Percentiles rank a stretch among this genome's conserved stretches.
Conservation (phyloP, 2,329 filamentous ascomycete species). For the Alternaria solani region DNA sequence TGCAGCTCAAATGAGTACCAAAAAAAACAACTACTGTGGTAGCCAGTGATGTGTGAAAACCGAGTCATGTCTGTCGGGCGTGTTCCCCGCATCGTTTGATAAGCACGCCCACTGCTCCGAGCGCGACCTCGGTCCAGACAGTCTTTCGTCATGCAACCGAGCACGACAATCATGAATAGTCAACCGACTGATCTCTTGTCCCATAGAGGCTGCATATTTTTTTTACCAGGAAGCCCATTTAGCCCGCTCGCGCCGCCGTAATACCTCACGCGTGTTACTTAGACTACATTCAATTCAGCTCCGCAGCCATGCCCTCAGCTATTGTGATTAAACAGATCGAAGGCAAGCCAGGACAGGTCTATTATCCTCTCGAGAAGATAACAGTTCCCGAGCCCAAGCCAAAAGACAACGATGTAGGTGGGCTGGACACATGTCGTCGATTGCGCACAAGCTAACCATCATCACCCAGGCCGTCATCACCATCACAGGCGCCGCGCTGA, state of each 20-base stretch:
- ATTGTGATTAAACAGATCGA: conserved; percentile 74
- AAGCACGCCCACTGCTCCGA: background rate
- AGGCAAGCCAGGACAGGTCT: conserved; percentile 87
- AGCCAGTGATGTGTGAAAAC: background rate
- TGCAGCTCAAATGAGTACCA: background rate
- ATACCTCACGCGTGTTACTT: background rate
- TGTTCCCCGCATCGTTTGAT: conserved; percentile 19
- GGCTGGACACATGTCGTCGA: background rate
- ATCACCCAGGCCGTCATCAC: conserved; percentile 74
- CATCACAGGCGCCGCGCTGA: conserved; percentile 81
- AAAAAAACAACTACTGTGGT: no score
- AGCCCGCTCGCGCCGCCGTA: background rate
- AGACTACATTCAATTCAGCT: background rate
- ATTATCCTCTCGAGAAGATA: conserved; percentile 68
- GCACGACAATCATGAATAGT: conserved; percentile 12
- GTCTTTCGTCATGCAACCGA: conserved; percentile 21
- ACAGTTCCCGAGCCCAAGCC: conserved; percentile 39
- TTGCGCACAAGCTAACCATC: conserved; percentile 29
- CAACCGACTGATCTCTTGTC: background rate
- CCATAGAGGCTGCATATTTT: background rate
- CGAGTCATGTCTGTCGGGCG: conserved; percentile 4
- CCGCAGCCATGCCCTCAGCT: conserved; percentile 57
- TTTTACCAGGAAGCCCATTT: background rate
- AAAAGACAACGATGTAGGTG: conserved; percentile 40
- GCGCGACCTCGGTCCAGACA: conserved; percentile 20